phyloP scores from a whole-genome alignment of 2,329 filamentous ascomycete species.

The Talaromyces pinophilus region DNA sequence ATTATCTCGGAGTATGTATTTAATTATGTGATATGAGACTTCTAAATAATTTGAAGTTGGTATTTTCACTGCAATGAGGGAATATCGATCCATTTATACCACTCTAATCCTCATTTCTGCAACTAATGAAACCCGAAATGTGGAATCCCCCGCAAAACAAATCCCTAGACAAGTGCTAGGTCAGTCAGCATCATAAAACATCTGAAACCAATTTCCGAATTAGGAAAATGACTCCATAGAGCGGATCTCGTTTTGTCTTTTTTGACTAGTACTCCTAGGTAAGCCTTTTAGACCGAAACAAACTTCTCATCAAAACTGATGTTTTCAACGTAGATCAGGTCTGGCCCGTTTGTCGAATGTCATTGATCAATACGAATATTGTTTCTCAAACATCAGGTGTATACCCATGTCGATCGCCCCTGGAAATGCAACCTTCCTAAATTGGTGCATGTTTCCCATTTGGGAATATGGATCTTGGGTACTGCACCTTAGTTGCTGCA shows the following conservation, averaged over 20 bases:
- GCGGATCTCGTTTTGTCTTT: not conserved
- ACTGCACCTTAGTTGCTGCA: not conserved
- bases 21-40: not conserved
- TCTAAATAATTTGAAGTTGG: not conserved
- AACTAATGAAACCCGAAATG: not conserved
- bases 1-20: not conserved
- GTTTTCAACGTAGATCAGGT: not conserved
- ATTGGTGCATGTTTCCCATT: not conserved
- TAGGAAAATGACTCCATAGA: not conserved
- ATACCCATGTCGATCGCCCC: conserved; percentile 4
- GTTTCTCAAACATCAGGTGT: not conserved
- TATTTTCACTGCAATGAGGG: not conserved
- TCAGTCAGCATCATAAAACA: not conserved
- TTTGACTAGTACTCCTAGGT: not conserved
- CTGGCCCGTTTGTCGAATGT: not conserved
- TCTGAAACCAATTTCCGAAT: not conserved
- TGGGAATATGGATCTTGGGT: conserved; percentile 17
- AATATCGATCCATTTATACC: not conserved
- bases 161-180: not conserved
- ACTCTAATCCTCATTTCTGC: not conserved
- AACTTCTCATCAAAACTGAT: no score
- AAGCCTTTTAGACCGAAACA: not conserved
- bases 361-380: not conserved
- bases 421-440: conserved; percentile 10
- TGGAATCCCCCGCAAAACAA: not conserved